Base-by-base conservation (phyloP, 2,329 filamentous ascomycete genomes). In the Ceratocystiopsis sp. region DNA sequence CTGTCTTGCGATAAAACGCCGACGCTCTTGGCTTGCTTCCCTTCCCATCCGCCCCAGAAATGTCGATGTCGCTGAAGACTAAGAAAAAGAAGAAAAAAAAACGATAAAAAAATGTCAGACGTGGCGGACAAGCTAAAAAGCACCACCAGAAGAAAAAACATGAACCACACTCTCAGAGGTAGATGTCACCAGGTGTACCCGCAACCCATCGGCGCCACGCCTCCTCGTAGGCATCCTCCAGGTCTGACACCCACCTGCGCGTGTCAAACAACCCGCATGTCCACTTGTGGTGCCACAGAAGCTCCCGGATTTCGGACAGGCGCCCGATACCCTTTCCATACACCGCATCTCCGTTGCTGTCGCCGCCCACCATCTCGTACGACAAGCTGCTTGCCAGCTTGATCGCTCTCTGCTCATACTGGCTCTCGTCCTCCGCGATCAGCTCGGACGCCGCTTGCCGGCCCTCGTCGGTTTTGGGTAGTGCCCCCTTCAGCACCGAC, bases 171-270 rank as follows among this genome's bases (percentile, higher is more conserved):
- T 10, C 10, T 29, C 25, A 51, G 2, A 98, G 69, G 69, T 85
- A 91, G 51, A 98, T 93, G 65, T 98, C 91, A 10, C 89, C 87
- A n/a, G 83, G 79, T 60, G 85, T 75, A 13, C 85, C 87, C 36
- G 66, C 68, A 35, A 87, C 85, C 89, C 91, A 98, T 56, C 76
- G 73, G 52, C 70, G 69, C 91, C 91, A 98, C 16, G 87, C 86
- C 57, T 82, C 75, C 50, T 83, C 78, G 58, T 95, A 98, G 13
- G 86, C 87, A 48, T 74, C 70, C 63, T 98, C 91, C 17, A 98
- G 63, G 61, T 96, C 87, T 39, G 69, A 64, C 21, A 96, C 89
- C 91, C 91, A 98, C 52, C 91, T 73, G 52, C 69, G 73, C 7
- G 91, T 98, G 60, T 98, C 78, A 57, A 98, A 98, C 37, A 98